Conservation (phyloP, 257 asterid genomes). For the Datura wrightii region DNA sequence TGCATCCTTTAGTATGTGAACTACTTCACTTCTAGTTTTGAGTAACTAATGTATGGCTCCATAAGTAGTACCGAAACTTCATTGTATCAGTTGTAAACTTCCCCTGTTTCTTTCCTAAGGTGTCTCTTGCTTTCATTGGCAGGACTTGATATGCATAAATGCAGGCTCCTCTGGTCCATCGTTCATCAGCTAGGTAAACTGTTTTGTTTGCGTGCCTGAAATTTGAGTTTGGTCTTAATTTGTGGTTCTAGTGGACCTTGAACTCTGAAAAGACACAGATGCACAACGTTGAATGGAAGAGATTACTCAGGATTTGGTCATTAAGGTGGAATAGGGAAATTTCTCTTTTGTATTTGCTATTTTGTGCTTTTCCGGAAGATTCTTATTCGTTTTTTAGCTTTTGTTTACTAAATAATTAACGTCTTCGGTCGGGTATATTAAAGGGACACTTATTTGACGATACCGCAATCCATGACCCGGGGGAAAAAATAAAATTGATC, state of each 20-base stretch:
- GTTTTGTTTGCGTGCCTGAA: not conserved
- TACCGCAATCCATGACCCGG: not conserved
- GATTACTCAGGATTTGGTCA: not conserved
- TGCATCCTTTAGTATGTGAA: conserved; percentile 21
- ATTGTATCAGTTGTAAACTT: not conserved
- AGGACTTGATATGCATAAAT: not conserved
- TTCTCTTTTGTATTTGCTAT: not conserved
- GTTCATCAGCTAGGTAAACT: not conserved
- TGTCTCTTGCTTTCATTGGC: not conserved
- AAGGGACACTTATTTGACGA: not conserved
- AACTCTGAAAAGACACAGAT: not conserved
- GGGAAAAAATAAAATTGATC: too few species aligned
- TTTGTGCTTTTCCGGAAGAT: not conserved
- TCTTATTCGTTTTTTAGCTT: not conserved
- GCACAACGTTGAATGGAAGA: not conserved
- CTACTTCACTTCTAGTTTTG: not conserved
- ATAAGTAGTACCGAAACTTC: not conserved
- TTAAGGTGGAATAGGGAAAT: not conserved
- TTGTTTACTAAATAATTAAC: not conserved
- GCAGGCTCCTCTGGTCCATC: not conserved
- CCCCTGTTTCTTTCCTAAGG: not conserved
- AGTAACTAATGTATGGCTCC: conserved; percentile 11
- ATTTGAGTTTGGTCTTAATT: not conserved
- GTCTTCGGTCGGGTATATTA: not conserved
- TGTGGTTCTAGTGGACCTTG: not conserved